Base-by-base conservation (phyloP, 1,139 yeast species). In the Yamadazyma aaseri region DNA sequence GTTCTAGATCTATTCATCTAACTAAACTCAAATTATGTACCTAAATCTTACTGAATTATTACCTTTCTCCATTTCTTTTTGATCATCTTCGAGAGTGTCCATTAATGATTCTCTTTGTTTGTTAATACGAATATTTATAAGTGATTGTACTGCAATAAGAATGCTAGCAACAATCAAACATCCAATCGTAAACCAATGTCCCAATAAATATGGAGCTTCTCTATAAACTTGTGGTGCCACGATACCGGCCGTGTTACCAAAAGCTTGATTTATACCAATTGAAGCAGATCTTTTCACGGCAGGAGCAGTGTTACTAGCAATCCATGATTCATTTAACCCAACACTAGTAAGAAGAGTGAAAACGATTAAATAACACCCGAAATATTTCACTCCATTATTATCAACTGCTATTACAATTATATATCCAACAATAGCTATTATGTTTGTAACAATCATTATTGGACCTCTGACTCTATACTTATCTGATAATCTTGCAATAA, bases 221-320 rank as follows among this genome's bases (percentile, higher is more conserved):
- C 71, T 42, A 55, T 64, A 46, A 40, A 70, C 62, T 44, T 71
- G 76, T 20, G 73, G 73, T 6, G 71, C 63, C n/a, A 71, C 56
- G 14, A 64, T 63, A 41, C 77, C 78, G 3, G 76, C 61, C 15
- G 62, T 47, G 29, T 71, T 67, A 13, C 76, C 77, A 25, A 68
- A 49, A 6, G 71, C 59, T 32, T 70, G 63, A 38, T 69, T 68
- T 35, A 61, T 49, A 9, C 72, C 76, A 28, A 70, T 53, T 7
- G 71, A 63, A 1, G 73, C 59, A 5, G 75, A 70, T 45, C 76
- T 61, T 40, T 68, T 67, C 46, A 60, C 70, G 36, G 64, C 63
- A 17, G 72, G 72, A 8, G 72, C 70, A 20, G 58, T 55, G 42
- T 71, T 71, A 38, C 63, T 65, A 33, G 69, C 60, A 23, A 65